These are phyloP conservation scores for Dothistroma pini DNA, from an alignment of 2,329 filamentous ascomycete genomes.

Conservation along the genomic window DNA sequence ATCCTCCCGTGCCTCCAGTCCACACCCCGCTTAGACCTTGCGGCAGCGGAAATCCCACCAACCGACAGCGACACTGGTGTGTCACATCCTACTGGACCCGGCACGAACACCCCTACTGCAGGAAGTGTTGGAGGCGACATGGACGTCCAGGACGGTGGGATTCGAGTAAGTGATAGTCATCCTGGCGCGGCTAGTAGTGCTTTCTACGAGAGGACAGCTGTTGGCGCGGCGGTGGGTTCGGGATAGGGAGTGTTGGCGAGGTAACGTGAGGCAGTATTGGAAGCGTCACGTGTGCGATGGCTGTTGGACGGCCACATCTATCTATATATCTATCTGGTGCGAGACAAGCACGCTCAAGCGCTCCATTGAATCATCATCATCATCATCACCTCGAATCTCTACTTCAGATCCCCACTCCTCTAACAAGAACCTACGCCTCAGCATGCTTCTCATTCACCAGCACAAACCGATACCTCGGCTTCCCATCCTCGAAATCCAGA, in stretches of 20 bases:
- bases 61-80: background rate
- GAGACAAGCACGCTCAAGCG: too few relatives aligned
- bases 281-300: too few relatives aligned
- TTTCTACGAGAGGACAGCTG: background rate
- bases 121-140: background rate
- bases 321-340: too few relatives aligned
- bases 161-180: background rate
- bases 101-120: background rate
- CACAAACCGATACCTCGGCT: constrained; percentile 42
- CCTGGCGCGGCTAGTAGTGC: background rate
- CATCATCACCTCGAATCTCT: too few relatives aligned
- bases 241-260: background rate
- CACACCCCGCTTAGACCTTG: background rate
- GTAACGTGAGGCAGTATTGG: too few relatives aligned
- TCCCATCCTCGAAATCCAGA: constrained; percentile 56
- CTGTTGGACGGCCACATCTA: too few relatives aligned
- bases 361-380: too few relatives aligned
- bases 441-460: constrained; percentile 29
- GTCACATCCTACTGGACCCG: background rate
- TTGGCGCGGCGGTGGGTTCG: background rate
- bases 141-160: background rate
- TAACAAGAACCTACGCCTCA: background rate
- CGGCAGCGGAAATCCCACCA: too few relatives aligned
- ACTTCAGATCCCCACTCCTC: background rate
- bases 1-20: background rate